Base-by-base conservation (phyloP, 2,329 filamentous ascomycete genomes). In the Dactylellina cionopaga region DNA sequence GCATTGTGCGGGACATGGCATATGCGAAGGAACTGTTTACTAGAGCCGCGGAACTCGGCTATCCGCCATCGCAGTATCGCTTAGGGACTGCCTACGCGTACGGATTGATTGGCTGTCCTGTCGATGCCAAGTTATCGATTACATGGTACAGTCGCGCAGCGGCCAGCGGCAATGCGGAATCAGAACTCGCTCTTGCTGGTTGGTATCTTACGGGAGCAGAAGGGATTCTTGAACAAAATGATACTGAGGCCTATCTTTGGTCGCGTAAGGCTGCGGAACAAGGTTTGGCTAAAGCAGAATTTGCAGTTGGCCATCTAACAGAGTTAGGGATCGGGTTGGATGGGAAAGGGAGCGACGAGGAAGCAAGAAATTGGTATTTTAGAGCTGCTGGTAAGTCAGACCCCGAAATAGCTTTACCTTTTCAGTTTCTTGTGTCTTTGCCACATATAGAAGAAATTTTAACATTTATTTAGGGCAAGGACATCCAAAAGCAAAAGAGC, bases 291-390 rank as follows among this genome's bases (percentile, higher is more conserved):
- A 99, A 98, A 83, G 95, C 95, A 0, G 91, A 98, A 82, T 98
- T 97, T 81, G 95, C 94, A 0, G 96, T 99, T 90, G 95, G 95
- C 0, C 97, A 98, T 81, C 97, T 96, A 79, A 96, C 92, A 0
- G 95, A 99, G 81, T 89, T 95, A 51, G 95, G 95, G 10, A 98
- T 99, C 76, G 95, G 95, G 27, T 89, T 92, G 75, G 85, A 89
- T 13, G 69, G 69, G 1, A 64, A 52, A 10, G 88, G 90, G 6
- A 96, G 94, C 79, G 78, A 97, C 77, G 95, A 99, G 78, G 95
- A 98, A 81, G 95, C 94, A 19, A 97, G 96, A 84, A 87, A 92
- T 77, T 99, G 95, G 95, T 99, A 99, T 82, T 97, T 93, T 86
- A 86, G 94, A 80, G 93, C 95, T 81, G 95, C 95, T 79, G 91